A percentile compares a stretch with the other conserved stretches of the same genome.
phyloP scores from a whole-genome alignment of 768 basidiomycete genomes.

The Leccinum fibrillosum region DNA sequence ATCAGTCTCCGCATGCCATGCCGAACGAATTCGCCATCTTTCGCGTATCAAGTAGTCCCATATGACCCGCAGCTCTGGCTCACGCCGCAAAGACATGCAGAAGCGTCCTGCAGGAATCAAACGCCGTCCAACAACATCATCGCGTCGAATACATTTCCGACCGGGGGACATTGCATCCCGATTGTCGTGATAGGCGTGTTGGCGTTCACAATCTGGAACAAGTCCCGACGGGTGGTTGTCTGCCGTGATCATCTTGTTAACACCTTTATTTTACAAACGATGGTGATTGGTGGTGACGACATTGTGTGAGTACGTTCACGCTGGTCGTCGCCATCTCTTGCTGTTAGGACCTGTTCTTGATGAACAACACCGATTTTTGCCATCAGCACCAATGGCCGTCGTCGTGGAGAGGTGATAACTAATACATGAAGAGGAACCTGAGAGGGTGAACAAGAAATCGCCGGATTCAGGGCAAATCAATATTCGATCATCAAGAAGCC shows the following conservation, averaged over 20 bases:
- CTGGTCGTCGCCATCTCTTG: neutral
- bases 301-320: neutral
- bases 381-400: neutral
- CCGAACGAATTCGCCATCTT: neutral
- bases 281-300: neutral
- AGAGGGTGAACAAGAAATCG: neutral
- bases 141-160: neutral
- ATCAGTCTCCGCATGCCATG: neutral
- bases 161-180: neutral
- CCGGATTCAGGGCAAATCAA: neutral
- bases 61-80: neutral
- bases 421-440: neutral
- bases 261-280: neutral
- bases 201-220: neutral
- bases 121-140: neutral
- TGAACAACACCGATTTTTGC: neutral
- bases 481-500: slow-evolving; percentile 11
- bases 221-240: neutral
- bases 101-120: neutral
- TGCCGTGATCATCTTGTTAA: neutral
- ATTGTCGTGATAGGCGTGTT: neutral
- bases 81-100: neutral
- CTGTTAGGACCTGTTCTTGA: neutral
- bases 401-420: neutral
- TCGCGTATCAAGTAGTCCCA: too few species aligned